These are phyloP conservation scores for Scutellaria galericulata DNA, from an alignment of 257 asterid species.

Conservation along the genomic window DNA sequence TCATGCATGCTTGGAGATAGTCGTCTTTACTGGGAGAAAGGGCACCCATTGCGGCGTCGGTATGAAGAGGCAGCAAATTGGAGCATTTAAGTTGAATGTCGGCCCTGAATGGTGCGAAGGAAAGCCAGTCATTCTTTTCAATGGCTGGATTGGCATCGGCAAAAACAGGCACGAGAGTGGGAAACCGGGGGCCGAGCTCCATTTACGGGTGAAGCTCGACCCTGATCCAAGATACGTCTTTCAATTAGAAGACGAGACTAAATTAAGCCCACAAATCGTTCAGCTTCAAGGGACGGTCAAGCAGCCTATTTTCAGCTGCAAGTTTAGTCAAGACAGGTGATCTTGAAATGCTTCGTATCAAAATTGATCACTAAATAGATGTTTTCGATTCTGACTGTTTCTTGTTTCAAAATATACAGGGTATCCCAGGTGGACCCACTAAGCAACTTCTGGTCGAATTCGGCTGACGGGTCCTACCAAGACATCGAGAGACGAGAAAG, in stretches of 20 bases:
- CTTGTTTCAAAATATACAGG: slow-evolving; percentile 48
- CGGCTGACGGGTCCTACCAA: slow-evolving; percentile 59
- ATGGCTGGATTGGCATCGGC: slow-evolving; percentile 93
- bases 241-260: slow-evolving; percentile 88
- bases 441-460: slow-evolving; percentile 62
- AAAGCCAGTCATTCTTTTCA: slow-evolving; percentile 73
- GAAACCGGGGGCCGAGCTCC: slow-evolving; percentile 81
- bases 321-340: slow-evolving; percentile 92
- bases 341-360: background rate
- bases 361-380: background rate
- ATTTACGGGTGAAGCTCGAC: slow-evolving; percentile 81
- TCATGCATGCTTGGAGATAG: slow-evolving; percentile 76
- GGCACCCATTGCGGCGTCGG: slow-evolving; percentile 89
- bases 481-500: slow-evolving; percentile 83
- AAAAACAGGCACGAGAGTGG: slow-evolving; percentile 72
- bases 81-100: slow-evolving; percentile 76
- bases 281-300: slow-evolving; percentile 84
- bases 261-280: slow-evolving; percentile 82
- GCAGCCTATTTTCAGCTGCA: slow-evolving; percentile 98
- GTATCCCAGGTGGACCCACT: slow-evolving; percentile 72
- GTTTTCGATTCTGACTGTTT: slow-evolving; percentile 1
- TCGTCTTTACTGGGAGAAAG: slow-evolving; percentile 77
- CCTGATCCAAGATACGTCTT: slow-evolving; percentile 97
- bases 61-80: slow-evolving; percentile 76
- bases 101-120: slow-evolving; percentile 95